Evolutionary conservation across 1,284 basidiomycete genomes (phyloP).

Genomic region (Cronartium quercuum): DNA sequence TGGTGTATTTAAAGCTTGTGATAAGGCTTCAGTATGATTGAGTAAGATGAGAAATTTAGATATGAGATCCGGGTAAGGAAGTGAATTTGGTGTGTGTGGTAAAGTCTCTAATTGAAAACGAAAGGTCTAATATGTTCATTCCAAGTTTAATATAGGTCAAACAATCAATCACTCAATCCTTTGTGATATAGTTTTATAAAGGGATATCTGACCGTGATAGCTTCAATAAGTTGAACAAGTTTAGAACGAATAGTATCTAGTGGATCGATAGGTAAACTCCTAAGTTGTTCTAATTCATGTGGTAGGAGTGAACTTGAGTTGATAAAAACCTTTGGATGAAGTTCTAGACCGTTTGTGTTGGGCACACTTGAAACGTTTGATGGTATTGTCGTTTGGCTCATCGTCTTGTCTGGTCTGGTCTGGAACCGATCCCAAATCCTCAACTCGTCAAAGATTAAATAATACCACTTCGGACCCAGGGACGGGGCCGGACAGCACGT

Average conservation of each 20-base stretch:
- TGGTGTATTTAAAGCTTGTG: conserved; percentile 25
- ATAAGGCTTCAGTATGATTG: conserved; percentile 38
- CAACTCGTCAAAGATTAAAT: too few species aligned
- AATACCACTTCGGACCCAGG: too few species aligned
- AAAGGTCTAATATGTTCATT: conserved; percentile 5
- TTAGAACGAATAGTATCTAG: conserved; percentile 37
- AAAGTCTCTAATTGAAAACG: conserved; percentile 29
- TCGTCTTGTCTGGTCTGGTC: too few species aligned
- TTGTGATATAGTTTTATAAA: neutral
- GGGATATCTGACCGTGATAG: conserved; percentile 11
- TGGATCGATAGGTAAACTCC: conserved; percentile 18
- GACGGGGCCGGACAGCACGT: too few species aligned
- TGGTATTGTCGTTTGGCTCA: too few species aligned
- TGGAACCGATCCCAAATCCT: too few species aligned
- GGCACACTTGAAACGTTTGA: too few species aligned
- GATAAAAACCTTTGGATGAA: too few species aligned
- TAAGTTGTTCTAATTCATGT: conserved; percentile 16
- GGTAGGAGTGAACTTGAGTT: neutral
- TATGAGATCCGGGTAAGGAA: conserved; percentile 30
- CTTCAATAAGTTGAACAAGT: conserved; percentile 37
- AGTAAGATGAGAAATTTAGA: conserved; percentile 35
- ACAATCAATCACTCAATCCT: neutral
- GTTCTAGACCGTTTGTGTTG: too few species aligned
- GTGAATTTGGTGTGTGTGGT: conserved; percentile 17
- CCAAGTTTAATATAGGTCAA: neutral